These are phyloP conservation scores for Casuarina equisetifolia DNA, from an alignment of 306 rosid species.

Conservation along the genomic window DNA sequence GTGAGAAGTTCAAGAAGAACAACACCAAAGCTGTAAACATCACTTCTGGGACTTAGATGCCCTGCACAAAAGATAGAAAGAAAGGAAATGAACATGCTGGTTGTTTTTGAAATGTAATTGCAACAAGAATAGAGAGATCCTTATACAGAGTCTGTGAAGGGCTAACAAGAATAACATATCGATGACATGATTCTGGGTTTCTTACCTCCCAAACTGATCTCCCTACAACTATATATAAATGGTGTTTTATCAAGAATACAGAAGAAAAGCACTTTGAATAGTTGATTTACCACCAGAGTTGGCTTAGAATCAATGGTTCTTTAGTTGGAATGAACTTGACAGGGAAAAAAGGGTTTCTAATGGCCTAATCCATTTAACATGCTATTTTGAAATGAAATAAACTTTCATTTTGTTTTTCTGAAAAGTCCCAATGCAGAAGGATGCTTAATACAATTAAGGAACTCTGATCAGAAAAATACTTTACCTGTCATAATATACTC, in stretches of 20 bases:
- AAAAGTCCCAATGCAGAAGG: background rate
- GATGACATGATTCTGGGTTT: too few relatives aligned
- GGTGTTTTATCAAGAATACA: too few relatives aligned
- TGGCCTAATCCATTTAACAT: background rate
- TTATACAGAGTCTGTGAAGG: background rate
- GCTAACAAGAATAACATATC: too few relatives aligned
- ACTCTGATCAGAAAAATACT: background rate
- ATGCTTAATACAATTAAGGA: background rate
- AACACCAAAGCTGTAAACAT: constrained; percentile 93
- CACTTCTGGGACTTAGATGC: constrained; percentile 89
- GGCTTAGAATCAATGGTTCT: too few relatives aligned
- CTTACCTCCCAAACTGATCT: too few relatives aligned
- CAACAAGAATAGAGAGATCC: background rate
- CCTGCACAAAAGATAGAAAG: constrained; percentile 48
- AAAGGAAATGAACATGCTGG: too few relatives aligned
- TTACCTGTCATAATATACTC: constrained; percentile 94
- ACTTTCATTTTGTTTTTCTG: too few relatives aligned
- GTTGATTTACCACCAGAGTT: too few relatives aligned
- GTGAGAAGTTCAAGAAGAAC: constrained; percentile 89
- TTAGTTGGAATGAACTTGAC: background rate
- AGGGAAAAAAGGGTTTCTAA: background rate
- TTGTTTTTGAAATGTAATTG: too few relatives aligned
- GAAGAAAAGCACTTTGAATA: too few relatives aligned
- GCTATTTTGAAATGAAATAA: background rate
- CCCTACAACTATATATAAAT: too few relatives aligned